These are phyloP conservation scores for Apiospora phragmitis DNA, from an alignment of 2,329 filamentous ascomycete genomes.

Conservation along the genomic window DNA sequence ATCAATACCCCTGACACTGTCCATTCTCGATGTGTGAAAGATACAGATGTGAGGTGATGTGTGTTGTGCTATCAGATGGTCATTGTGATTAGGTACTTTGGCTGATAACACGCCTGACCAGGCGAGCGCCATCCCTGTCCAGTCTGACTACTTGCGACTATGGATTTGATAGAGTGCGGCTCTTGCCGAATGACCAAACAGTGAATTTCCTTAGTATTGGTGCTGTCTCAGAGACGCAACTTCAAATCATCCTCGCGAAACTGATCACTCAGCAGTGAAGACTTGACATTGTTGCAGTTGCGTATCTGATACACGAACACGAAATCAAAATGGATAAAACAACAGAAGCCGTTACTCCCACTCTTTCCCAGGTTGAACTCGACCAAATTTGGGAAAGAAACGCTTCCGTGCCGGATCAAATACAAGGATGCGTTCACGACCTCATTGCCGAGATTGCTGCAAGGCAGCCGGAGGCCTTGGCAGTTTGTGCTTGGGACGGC, in stretches of 20 bases:
- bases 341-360: neutral
- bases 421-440: constrained; percentile 15
- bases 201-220: neutral
- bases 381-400: constrained; percentile 18
- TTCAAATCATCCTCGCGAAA: neutral
- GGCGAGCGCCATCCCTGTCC: neutral
- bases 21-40: too few species aligned
- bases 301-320: neutral
- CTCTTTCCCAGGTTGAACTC: constrained; percentile 11
- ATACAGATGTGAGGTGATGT: too few species aligned
- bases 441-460: constrained; percentile 13
- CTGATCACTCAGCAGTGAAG: too few species aligned
- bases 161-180: neutral
- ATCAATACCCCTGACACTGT: too few species aligned
- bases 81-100: neutral
- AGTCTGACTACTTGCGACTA: neutral
- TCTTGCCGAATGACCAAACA: neutral
- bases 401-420: constrained; percentile 6
- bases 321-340: neutral
- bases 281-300: too few species aligned
- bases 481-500: constrained; percentile 33
- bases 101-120: too few species aligned
- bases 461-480: constrained; percentile 24
- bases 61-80: too few species aligned
- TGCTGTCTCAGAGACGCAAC: neutral